Evolutionary conservation across 768 basidiomycete genomes (phyloP).

Genomic region (Mycena sanguinolenta): DNA sequence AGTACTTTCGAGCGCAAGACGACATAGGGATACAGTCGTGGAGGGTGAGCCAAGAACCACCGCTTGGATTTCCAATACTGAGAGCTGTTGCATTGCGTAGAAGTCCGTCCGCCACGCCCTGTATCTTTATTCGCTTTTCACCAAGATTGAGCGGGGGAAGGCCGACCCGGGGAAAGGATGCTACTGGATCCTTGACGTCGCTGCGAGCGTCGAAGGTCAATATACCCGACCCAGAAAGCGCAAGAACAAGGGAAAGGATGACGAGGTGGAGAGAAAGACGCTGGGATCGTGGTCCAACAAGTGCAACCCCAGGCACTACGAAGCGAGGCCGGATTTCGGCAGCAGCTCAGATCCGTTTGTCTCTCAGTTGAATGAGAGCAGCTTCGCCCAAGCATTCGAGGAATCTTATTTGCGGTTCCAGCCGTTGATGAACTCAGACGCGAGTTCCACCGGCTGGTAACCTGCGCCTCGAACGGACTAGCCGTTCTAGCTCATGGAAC

Average conservation of each 20-base stretch:
- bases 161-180: constrained; percentile 1
- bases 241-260: not conserved
- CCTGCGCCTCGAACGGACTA: no score
- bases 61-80: not conserved
- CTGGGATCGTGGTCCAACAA: not conserved
- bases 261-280: not conserved
- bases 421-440: no score
- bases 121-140: constrained; percentile 9
- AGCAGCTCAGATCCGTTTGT: no score
- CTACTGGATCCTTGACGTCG: constrained; percentile 9
- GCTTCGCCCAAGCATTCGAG: no score
- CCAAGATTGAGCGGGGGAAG: not conserved
- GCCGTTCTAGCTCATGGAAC: no score
- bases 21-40: constrained; percentile 57
- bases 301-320: not conserved
- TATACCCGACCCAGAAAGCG: constrained; percentile 13
- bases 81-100: constrained; percentile 2
- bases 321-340: no score
- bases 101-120: constrained; percentile 19
- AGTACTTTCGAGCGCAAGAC: constrained; percentile 58
- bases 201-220: not conserved
- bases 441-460: no score
- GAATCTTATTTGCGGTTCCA: no score
- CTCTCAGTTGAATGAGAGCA: no score
- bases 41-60: constrained; percentile 61